Conservation (phyloP, 2,329 filamentous ascomycete species). For the Penicillium sp. region DNA sequence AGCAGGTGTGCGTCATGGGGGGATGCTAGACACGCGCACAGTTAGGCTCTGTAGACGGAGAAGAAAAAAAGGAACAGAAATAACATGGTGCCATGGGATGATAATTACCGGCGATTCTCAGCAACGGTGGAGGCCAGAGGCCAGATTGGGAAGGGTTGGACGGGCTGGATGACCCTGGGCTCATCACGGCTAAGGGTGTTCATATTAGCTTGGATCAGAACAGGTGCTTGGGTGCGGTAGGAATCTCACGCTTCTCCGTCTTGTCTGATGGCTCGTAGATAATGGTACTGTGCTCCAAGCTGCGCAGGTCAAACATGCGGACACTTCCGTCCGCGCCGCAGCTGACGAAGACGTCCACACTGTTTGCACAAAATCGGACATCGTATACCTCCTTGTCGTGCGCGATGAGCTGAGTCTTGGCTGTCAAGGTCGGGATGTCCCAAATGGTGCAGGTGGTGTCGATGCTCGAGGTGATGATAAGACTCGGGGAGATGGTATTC, state of each 20-base stretch:
- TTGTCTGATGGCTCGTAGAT: slow-evolving; percentile 97
- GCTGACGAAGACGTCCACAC: slow-evolving; percentile 96
- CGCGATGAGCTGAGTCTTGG: slow-evolving; percentile 95
- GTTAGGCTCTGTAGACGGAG: no score
- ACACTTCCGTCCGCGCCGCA: slow-evolving; percentile 97
- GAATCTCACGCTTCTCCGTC: slow-evolving; percentile 56
- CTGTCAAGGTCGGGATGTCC: slow-evolving; percentile 96
- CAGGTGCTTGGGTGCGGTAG: neutral
- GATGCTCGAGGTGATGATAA: slow-evolving; percentile 98
- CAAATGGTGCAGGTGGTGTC: slow-evolving; percentile 99
- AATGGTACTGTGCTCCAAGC: slow-evolving; percentile 95
- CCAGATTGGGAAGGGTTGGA: slow-evolving; percentile 56
- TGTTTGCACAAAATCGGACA: slow-evolving; percentile 95
- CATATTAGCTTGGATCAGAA: neutral
- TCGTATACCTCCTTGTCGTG: slow-evolving; percentile 99
- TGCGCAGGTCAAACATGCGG: slow-evolving; percentile 95
- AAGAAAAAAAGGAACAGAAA: neutral
- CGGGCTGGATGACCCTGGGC: slow-evolving; percentile 57
- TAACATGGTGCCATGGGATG: neutral
- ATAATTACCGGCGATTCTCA: slow-evolving; percentile 40
- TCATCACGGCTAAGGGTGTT: slow-evolving; percentile 33
- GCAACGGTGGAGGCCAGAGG: slow-evolving; percentile 54
- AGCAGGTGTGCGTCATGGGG: slow-evolving; percentile 93
- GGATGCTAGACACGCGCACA: slow-evolving; percentile 53
- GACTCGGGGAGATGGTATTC: slow-evolving; percentile 93